Base-by-base conservation (phyloP, 257 asterid genomes). In the Nicotiana tabacum region DNA sequence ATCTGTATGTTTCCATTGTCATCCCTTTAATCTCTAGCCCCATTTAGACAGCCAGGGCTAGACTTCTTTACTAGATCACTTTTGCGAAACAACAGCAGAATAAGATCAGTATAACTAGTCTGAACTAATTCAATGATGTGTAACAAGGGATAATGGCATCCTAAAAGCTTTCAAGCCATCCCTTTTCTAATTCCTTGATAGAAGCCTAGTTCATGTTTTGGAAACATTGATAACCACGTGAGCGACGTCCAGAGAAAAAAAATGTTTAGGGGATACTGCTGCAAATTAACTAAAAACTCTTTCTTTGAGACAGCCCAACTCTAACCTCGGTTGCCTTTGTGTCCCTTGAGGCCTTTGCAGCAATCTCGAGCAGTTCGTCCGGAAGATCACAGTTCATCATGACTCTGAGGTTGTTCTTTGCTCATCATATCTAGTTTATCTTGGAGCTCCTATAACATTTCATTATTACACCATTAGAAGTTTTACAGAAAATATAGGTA, bases 351-450 rank as follows among this genome's bases (percentile, higher is more conserved):
- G 53, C 53, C 15, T 33, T 33, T 67, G 29, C 18, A 10, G 57
- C 77, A 78, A 2, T 46, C 77, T 37, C 57, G 53, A 27, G 70
- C 1, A 61, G 51, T 43, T 43, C 12, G 51, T 43, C 82, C 6
- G 11, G 86, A 78, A 51, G 70, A 77, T 89, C 89, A 96, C 72
- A 96, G 97, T 89, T 94, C 99, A 66, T 96, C 99, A 57, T 91
- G 98, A 35, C 80, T 90, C 68, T 64, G 76, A 16, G 93, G 98
- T 83, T 90, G 91, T 83, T 91, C 91, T 81, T 85, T 84, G 88
- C 88, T 90, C 89, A 92, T 78, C 68, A 77, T 60, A 37, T 93
- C 97, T 87, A 96, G 69, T 82, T 93, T 93, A 35, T 85, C 87
- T 92, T 93, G 89, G 85, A 96, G 90, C 86, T 94, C 98, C 99